A percentile compares a stretch with the other conserved stretches of the same genome.
Conservation (phyloP, 768 basidiomycete genomes). For the Saitozyma sp. region DNA sequence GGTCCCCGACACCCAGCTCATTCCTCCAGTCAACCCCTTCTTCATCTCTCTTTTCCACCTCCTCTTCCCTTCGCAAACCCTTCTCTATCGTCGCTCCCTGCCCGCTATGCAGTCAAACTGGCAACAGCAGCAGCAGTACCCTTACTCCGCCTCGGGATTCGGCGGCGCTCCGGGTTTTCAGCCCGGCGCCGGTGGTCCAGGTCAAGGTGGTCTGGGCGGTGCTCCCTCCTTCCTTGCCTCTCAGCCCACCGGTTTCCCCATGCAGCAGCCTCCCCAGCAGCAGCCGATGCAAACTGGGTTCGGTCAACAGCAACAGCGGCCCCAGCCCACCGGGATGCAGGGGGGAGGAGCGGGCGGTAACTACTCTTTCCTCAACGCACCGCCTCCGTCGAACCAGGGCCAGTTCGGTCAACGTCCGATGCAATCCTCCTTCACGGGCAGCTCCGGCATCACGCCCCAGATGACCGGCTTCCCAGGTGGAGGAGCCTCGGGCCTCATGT, state of each 20-base stretch:
- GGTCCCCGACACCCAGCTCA: not conserved
- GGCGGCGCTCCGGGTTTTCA: slow-evolving; percentile 4
- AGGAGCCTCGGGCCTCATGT: slow-evolving; percentile 43
- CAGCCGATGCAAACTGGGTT: slow-evolving; percentile 23
- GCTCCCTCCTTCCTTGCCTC: slow-evolving; percentile 11
- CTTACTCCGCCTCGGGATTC: not conserved
- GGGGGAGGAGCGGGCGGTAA: slow-evolving; percentile 16
- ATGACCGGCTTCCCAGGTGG: slow-evolving; percentile 60
- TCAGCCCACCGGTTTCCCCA: slow-evolving; percentile 25
- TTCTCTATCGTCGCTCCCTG: not conserved
- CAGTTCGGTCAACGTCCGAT: slow-evolving; percentile 11
- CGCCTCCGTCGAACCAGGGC: slow-evolving; percentile 30
- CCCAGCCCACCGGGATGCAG: slow-evolving; percentile 13
- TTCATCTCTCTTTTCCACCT: not conserved
- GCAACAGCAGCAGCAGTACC: slow-evolving; percentile 5
- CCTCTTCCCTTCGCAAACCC: not conserved
- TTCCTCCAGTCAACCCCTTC: not conserved
- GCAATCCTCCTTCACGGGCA: slow-evolving; percentile 4
- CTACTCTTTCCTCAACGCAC: slow-evolving; percentile 38
- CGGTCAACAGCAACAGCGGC: slow-evolving; percentile 26
- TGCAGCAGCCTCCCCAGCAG: slow-evolving; percentile 14
- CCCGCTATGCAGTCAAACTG: slow-evolving; percentile 4
- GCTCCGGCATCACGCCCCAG: slow-evolving; percentile 58
- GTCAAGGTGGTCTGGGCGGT: not conserved
- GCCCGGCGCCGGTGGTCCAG: too few relatives aligned